These are phyloP conservation scores for Hymenoscyphus repandus DNA, from an alignment of 2,329 filamentous ascomycete species.

Conservation along the genomic window DNA sequence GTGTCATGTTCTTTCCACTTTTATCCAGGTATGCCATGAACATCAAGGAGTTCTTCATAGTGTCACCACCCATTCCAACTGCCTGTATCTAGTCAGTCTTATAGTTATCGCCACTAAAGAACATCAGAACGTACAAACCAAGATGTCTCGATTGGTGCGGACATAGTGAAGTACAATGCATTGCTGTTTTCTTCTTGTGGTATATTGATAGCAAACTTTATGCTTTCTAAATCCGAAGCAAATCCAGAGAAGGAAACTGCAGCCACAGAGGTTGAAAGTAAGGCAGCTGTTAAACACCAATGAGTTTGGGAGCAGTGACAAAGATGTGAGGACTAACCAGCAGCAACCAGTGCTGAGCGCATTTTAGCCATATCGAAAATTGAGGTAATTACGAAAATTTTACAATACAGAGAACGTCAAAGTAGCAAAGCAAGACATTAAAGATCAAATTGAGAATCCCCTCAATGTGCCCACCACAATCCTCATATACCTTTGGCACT, in stretches of 20 bases:
- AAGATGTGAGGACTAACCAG: constrained; percentile 10
- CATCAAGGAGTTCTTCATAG: constrained; percentile 48
- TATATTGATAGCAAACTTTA: constrained; percentile 47
- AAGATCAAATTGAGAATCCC: too few relatives aligned
- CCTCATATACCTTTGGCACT: too few relatives aligned
- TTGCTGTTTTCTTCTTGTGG: constrained; percentile 40
- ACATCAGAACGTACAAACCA: constrained; percentile 38
- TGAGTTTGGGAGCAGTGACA: background rate
- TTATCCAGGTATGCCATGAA: constrained; percentile 49
- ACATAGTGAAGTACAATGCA: constrained; percentile 50
- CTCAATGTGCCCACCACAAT: too few relatives aligned
- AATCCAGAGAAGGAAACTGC: constrained; percentile 37
- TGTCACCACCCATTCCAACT: constrained; percentile 47
- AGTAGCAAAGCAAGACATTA: too few relatives aligned
- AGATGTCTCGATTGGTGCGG: constrained; percentile 39
- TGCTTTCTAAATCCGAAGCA: constrained; percentile 37
- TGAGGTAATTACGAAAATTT: too few relatives aligned
- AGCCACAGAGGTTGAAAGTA: constrained; percentile 4
- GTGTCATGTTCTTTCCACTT: constrained; percentile 44
- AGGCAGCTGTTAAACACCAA: constrained; percentile 3
- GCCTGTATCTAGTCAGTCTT: constrained; percentile 27
- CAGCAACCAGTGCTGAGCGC: constrained; percentile 10
- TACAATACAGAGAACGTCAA: too few relatives aligned
- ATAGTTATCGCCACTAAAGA: background rate
- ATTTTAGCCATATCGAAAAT: constrained; percentile 13